Evolutionary conservation across 257 asterid genomes (phyloP).

Genomic region (Voacanga thouarsii): DNA sequence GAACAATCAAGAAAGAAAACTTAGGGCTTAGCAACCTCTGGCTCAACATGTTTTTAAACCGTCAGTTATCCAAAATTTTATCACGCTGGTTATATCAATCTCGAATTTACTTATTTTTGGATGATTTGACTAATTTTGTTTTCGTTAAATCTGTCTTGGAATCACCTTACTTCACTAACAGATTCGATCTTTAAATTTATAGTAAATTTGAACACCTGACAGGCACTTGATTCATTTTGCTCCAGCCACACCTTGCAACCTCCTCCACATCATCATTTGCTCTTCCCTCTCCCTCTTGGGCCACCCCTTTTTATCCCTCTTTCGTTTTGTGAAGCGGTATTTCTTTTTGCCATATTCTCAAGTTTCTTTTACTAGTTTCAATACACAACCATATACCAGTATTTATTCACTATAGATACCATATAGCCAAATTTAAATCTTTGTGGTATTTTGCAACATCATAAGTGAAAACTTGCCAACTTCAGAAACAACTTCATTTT

Average conservation of each 20-base stretch:
- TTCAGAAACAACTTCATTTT: not conserved
- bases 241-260: not conserved
- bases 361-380: not conserved
- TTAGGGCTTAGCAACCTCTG: not conserved
- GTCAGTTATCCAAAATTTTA: not conserved
- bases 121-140: not conserved
- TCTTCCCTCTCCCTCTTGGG: not conserved
- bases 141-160: not conserved
- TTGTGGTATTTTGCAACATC: not conserved
- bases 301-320: too few relatives aligned
- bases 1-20: not conserved
- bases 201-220: not conserved
- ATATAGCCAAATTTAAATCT: not conserved
- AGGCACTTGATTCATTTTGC: not conserved
- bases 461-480: not conserved
- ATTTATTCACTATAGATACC: not conserved
- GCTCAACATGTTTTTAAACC: not conserved
- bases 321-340: not conserved
- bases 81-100: not conserved
- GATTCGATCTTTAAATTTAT: not conserved
- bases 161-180: not conserved
- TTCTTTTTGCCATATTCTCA: not conserved
- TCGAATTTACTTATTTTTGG: not conserved
- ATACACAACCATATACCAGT: not conserved
- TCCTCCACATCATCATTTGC: not conserved